Evolutionary conservation across 2,329 filamentous ascomycete genomes (phyloP).

Genomic region (Scedosporium dehoogii): DNA sequence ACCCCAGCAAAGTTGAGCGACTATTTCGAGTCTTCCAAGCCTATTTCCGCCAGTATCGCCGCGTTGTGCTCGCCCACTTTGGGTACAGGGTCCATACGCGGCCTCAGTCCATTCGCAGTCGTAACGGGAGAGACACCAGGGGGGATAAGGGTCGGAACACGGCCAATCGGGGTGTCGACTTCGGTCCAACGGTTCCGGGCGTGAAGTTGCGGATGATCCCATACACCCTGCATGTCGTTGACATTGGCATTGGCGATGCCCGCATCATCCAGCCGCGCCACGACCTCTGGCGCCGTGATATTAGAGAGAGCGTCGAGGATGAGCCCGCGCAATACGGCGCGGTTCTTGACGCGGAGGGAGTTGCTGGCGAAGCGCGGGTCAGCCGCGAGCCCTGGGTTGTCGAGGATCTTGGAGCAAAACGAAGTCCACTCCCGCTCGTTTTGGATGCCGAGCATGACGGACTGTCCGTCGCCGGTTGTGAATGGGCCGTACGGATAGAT

Average conservation of each 20-base stretch:
- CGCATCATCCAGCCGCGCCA: constrained; percentile 32
- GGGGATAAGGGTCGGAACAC: constrained; percentile 37
- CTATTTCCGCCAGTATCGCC: constrained; percentile 33
- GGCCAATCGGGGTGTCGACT: constrained; percentile 34
- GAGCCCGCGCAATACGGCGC: constrained; percentile 31
- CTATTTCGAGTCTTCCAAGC: constrained; percentile 14
- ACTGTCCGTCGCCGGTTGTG: constrained; percentile 31
- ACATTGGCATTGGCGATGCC: constrained; percentile 45
- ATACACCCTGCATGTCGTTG: constrained; percentile 43
- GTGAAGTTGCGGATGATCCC: constrained; percentile 41
- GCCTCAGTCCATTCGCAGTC: constrained; percentile 11
- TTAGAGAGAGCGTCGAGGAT: constrained; percentile 31
- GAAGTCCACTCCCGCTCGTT: constrained; percentile 46
- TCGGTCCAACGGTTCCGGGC: constrained; percentile 41
- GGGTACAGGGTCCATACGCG: constrained; percentile 34
- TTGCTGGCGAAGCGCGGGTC: constrained; percentile 39
- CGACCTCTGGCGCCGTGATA: constrained; percentile 27
- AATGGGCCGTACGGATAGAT: constrained; percentile 51
- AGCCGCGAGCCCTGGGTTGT: constrained; percentile 26
- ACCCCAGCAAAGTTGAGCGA: neutral
- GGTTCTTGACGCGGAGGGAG: constrained; percentile 33
- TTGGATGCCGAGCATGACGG: constrained; percentile 47
- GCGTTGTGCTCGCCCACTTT: constrained; percentile 39
- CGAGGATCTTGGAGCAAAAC: constrained; percentile 36
- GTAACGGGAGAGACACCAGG: constrained; percentile 26